Base-by-base conservation (phyloP, 306 rosid genomes). In the Corylus heterophylla region DNA sequence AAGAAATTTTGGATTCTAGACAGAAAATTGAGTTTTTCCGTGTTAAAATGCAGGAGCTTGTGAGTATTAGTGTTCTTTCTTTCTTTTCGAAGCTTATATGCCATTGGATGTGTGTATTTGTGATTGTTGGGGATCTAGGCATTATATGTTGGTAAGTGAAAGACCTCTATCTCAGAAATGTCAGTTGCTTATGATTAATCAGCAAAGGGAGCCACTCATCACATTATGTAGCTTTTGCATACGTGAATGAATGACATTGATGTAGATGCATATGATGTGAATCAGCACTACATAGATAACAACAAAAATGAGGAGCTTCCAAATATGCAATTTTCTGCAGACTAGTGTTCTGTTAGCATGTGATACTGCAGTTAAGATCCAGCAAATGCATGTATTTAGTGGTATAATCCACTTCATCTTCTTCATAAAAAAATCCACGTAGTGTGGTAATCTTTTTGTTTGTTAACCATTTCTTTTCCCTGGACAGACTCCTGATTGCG, bases 21-120 rank as follows among this genome's bases (percentile, higher is more conserved):
- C 89, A 90, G 89, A 96, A 96, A 87, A 91, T 96, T 71, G 91
- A 88, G 77, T 96, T 82, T 78, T 96, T 3, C 81, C 91, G 92
- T 35, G 63, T 87, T 54, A 93, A 93, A 86, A 96, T 96, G 99
- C 98, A 96, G 87, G 98, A 96, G 84, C 94, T 96, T 66, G 99
- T 96, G 78, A 91, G 99, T 89, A 80, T 75, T 83, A 76, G 20
- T 69, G 42, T 74, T 18, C 67, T 70, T 79, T 61, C 42, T 68
- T 82, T 84, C 50, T 80, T 88, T 18, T 11, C 55, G 47, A 49
- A 76, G 78, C 79, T 50, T 74, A 73, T 67, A 48, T 35, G 74
- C 63, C 56, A 51, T 51, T 82, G 74, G 58, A 50, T 80, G 47
- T n/a, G 25, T 22, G 29, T 63, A 80, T 9, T 76, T 47, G 74